A percentile compares a stretch with the other conserved stretches of the same genome.
phyloP scores from a whole-genome alignment of 78 protist species.

The Andalucia godoyi region DNA sequence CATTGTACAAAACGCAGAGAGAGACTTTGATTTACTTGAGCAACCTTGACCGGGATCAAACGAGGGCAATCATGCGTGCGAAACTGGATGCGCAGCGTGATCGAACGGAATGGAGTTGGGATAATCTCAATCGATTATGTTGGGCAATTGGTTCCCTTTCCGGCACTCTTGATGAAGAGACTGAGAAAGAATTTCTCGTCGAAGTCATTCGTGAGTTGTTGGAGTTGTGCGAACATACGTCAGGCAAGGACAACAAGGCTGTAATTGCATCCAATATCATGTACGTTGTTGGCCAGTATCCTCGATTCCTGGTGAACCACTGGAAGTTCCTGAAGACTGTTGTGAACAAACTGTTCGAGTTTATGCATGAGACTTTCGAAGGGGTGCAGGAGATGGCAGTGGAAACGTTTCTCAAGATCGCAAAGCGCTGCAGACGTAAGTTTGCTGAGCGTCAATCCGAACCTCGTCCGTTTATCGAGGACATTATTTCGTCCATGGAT shows the following conservation, averaged over 20 bases:
- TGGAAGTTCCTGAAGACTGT: conserved; percentile 98
- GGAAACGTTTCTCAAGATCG: conserved; percentile 97
- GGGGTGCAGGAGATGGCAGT: conserved; percentile 98
- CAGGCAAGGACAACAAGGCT: conserved; percentile 96
- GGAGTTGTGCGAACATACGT: conserved; percentile 71
- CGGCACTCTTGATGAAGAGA: conserved; percentile 86
- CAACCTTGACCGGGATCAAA: conserved; percentile 82
- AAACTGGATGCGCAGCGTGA: conserved; percentile 31
- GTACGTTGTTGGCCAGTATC: conserved; percentile 99
- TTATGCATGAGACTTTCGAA: conserved; percentile 96
- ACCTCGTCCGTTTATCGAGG: conserved; percentile 70
- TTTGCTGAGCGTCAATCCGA: conserved; percentile 78
- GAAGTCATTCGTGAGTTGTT: conserved; percentile 90
- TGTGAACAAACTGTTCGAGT: conserved; percentile 93
- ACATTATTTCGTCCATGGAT: conserved; percentile 51
- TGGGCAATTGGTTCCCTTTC: conserved; percentile 98
- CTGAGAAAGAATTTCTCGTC: conserved; percentile 95
- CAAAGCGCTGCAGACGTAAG: conserved; percentile 72
- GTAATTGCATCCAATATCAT: conserved; percentile 96
- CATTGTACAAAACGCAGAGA: conserved; percentile 25
- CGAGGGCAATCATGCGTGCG: conserved; percentile 77
- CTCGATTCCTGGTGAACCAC: conserved; percentile 91
- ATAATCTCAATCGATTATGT: conserved; percentile 83
- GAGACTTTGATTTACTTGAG: conserved; percentile 78
- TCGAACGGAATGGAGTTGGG: conserved; percentile 57